Conservation (phyloP, 1,139 yeast genomes). For the Taphrina sp. region DNA sequence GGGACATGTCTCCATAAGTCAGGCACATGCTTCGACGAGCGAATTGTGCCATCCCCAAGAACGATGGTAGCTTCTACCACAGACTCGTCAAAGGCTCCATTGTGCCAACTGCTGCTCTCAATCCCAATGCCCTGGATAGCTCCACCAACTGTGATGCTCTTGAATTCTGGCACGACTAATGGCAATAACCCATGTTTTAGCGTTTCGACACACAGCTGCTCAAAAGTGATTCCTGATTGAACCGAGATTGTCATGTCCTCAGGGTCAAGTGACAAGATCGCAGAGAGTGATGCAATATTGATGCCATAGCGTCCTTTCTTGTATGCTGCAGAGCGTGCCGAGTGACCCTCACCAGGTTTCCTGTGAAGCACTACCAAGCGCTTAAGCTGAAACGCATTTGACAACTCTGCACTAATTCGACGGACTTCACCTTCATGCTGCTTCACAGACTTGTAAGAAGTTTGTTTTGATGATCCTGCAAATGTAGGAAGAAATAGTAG, state of each 20-base stretch:
- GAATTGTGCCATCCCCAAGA: slow-evolving; percentile 11
- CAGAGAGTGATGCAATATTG: background rate
- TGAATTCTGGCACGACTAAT: slow-evolving; percentile 19
- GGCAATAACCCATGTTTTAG: slow-evolving; percentile 17
- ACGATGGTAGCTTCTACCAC: slow-evolving; percentile 10
- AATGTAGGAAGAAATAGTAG: background rate
- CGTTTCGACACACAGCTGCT: slow-evolving; percentile 3
- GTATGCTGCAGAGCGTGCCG: slow-evolving; percentile 11
- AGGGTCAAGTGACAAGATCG: background rate
- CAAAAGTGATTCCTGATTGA: slow-evolving; percentile 8
- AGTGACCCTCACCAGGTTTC: slow-evolving; percentile 17
- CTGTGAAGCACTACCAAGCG: background rate
- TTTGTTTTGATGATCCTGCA: background rate
- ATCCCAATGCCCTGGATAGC: slow-evolving; percentile 27
- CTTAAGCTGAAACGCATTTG: background rate
- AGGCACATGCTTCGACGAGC: slow-evolving; percentile 2
- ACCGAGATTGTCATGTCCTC: background rate
- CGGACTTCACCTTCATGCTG: slow-evolving; percentile 1
- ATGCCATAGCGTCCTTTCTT: slow-evolving; percentile 9
- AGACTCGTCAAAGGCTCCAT: slow-evolving; percentile 13
- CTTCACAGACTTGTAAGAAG: background rate
- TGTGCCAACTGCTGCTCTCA: slow-evolving; percentile 19
- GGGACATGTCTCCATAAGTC: slow-evolving; percentile 19
- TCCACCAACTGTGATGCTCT: slow-evolving; percentile 21
- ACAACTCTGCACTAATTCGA: background rate